These are phyloP conservation scores for Euphorbia peplus DNA, from an alignment of 345 rosid genomes.

Conservation along the genomic window DNA sequence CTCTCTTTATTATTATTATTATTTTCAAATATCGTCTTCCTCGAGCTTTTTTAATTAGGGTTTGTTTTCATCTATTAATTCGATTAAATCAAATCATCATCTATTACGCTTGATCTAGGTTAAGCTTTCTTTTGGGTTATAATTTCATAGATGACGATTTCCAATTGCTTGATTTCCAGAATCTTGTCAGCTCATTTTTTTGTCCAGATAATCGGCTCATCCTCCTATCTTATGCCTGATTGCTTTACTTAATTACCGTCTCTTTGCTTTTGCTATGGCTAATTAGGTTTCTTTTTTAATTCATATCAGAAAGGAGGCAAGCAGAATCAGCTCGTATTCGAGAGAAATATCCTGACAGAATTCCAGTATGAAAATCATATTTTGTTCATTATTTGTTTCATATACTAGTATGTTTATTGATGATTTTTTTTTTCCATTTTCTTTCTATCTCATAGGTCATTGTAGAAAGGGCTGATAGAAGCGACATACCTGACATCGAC, in stretches of 20 bases:
- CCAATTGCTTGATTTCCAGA: not conserved
- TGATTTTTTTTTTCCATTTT: not conserved
- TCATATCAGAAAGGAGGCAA: slow-evolving; percentile 80
- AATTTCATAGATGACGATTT: not conserved
- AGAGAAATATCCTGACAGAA: slow-evolving; percentile 95
- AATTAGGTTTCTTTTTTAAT: not conserved
- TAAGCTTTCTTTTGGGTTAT: not conserved
- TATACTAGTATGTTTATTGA: not conserved
- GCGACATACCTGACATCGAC: slow-evolving; percentile 94
- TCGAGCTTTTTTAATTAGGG: not conserved
- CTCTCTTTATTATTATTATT: not conserved
- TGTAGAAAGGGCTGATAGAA: slow-evolving; percentile 90
- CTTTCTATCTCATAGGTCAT: slow-evolving; percentile 53
- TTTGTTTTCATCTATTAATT: not conserved
- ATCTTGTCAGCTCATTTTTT: not conserved
- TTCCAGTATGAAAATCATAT: slow-evolving; percentile 52
- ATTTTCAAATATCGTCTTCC: too few species aligned
- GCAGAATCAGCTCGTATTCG: slow-evolving; percentile 90
- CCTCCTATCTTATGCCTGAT: not conserved
- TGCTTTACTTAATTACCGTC: not conserved
- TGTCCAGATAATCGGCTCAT: too few species aligned
- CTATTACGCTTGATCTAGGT: not conserved
- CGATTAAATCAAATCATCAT: too few species aligned
- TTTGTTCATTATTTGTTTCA: not conserved
- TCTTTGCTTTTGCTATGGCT: not conserved